These are phyloP conservation scores for Wickerhamomyces strasburgensis DNA, from an alignment of 805 yeast species.

Conservation along the genomic window DNA sequence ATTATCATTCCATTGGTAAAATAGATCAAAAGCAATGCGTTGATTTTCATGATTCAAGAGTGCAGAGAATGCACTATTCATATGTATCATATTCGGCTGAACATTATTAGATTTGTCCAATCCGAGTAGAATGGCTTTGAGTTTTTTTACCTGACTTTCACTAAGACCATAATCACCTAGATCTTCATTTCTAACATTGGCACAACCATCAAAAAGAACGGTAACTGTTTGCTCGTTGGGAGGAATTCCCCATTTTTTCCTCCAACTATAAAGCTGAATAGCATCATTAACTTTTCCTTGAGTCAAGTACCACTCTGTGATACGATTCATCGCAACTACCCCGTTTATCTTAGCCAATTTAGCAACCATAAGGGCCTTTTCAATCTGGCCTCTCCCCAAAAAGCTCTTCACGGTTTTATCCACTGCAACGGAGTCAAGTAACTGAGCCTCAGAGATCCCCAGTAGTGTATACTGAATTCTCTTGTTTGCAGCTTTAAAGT, in stretches of 20 bases:
- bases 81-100: conserved; percentile 34
- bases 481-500: conserved; percentile 33
- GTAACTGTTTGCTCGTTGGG: conserved; percentile 45
- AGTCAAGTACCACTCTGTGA: conserved; percentile 45
- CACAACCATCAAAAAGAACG: conserved; percentile 41
- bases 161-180: conserved; percentile 24
- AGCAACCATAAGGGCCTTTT: conserved; percentile 50
- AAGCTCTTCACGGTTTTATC: conserved; percentile 49
- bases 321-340: conserved; percentile 57
- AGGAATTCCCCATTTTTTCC: conserved; percentile 59
- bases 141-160: conserved; percentile 28
- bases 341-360: conserved; percentile 46
- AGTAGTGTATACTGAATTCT: conserved; percentile 47
- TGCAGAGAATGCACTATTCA: conserved; percentile 43
- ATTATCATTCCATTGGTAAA: conserved; percentile 26
- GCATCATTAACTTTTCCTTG: conserved; percentile 42
- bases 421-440: conserved; percentile 54
- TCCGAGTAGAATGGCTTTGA: conserved; percentile 29
- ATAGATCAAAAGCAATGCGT: conserved; percentile 34
- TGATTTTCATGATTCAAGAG: conserved; percentile 36
- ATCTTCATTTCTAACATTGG: conserved; percentile 25
- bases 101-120: conserved; percentile 25
- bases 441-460: conserved; percentile 54
- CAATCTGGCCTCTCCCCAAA: conserved; percentile 41
- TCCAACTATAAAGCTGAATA: conserved; percentile 42